Conservation (phyloP, 352 stramenopile genomes). For the Phytophthora litchii region DNA sequence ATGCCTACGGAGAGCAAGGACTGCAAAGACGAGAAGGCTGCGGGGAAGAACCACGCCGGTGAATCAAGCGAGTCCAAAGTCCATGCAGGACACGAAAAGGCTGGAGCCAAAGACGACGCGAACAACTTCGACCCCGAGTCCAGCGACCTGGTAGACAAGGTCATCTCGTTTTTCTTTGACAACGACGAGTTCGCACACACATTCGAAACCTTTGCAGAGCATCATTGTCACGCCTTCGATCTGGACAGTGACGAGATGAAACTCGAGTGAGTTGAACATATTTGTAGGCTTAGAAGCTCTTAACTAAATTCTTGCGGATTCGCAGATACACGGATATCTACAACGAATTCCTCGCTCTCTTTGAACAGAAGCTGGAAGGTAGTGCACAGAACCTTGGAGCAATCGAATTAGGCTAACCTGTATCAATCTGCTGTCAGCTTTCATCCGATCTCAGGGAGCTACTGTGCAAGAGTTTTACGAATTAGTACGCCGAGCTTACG, state of each 20-base stretch:
- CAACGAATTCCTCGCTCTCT: conserved; percentile 75
- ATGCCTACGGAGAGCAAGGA: conserved; percentile 50
- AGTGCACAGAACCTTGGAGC: neutral
- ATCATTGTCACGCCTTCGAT: conserved; percentile 68
- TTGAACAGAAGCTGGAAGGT: conserved; percentile 84
- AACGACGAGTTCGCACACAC: conserved; percentile 77
- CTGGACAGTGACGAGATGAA: conserved; percentile 82
- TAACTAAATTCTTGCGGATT: conserved; percentile 10
- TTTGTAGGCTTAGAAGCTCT: neutral
- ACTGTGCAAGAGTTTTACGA: conserved; percentile 75
- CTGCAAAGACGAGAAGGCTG: conserved; percentile 30
- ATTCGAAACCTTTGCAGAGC: conserved; percentile 74
- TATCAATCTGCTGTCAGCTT: conserved; percentile 36
- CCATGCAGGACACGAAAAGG: conserved; percentile 23
- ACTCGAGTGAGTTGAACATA: conserved; percentile 51
- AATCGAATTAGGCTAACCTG: neutral
- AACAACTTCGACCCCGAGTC: conserved; percentile 27
- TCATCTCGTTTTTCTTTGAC: conserved; percentile 83
- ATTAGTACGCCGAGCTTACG: conserved; percentile 58
- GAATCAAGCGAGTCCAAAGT: conserved; percentile 33
- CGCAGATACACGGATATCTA: conserved; percentile 81
- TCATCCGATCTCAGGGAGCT: conserved; percentile 60
- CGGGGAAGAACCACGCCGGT: conserved; percentile 10
- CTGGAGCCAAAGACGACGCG: conserved; percentile 39
- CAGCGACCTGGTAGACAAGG: conserved; percentile 56